Base-by-base conservation (phyloP, 306 rosid species). In the Pterocarpus santalinus region DNA sequence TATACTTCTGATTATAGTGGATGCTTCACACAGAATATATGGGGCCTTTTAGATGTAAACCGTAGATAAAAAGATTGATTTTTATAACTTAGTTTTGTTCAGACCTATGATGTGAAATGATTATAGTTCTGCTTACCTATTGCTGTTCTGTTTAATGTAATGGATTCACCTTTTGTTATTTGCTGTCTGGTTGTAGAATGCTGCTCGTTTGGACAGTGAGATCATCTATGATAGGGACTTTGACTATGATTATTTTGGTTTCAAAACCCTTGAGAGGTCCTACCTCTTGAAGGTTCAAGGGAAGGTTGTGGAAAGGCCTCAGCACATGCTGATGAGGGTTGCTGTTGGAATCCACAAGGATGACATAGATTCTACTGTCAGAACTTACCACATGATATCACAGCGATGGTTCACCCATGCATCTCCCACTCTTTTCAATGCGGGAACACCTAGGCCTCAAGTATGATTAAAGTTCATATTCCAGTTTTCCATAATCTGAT, bases 321-420 rank as follows among this genome's bases (percentile, higher is more conserved):
- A 95, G 16, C 99, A 95, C 78, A 93, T 95, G 99, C 72, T 95
- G 82, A 95, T 95, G 99, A 87, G 99, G 91, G 99, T 95, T 55
- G 81, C 99, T 75, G 99, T 95, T 80, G 99, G 99, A 56, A 95
- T 93, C 87, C 99, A 95, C 76, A 95, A 90, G 88, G 90, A 93
- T 61, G 93, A 93, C 68, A 78, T 95, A 30, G 98, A 95, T 0
- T 93, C 99, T 82, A 97, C 88, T 47, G 89, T 95, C 76, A 84
- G 41, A 67, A 95, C 99, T 16, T 95, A 95, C 67, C 98, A 93
- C 77, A 55, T 92, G 82, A 93, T 95, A 96, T 95, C 99, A 69
- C 99, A 93, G 60, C 82, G 99, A 49, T 95, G 99, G 99, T 95
- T 95, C 81, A 95, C 99, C 44, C 99, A 95, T 75, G 98, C 98